Base-by-base conservation (phyloP, 169 alveolate species). In the Cryptosporidium baileyi region DNA sequence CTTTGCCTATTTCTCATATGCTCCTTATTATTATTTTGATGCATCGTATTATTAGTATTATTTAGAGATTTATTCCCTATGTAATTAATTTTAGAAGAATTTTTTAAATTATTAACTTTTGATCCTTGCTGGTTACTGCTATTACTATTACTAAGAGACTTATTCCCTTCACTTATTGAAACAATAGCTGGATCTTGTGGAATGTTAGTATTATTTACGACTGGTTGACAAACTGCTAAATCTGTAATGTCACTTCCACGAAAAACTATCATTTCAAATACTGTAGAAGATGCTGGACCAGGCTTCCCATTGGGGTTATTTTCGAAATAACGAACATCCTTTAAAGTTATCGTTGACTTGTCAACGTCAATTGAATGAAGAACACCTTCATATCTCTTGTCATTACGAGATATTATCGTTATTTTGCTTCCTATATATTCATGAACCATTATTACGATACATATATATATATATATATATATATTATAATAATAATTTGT, bases 201-300 rank as follows among this genome's bases (percentile, higher is more conserved):
- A 22, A 74, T 36, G 15, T 41, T 45, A 11, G 34, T 22, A n/a
- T 74, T 22, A 24, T n/a, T 74, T 7, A 28, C 2, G 8, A 44
- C 49, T 8, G 81, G 81, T 26, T 74, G 85, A 36, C 85, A 74
- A 22, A 74, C 85, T 24, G 85, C 85, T 17, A 74, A 61, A 34
- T 74, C 85, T 7, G 85, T 74, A 17, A 74, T 74, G 41, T 74
- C 85, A 41, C 85, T 74, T n/a, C 85, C 85, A 52, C 85, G 49
- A 40, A 74, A 74, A 11, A 74, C 85, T 19, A 74, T 74, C 85
- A 74, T 74, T 38, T 74, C 85, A 41, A 74, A 74, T 11, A 74
- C 67, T 1, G 67, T 74, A 2, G 82, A 52, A 4, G 85, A 54
- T 36, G 85, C 74, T n/a, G 74, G 85, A 22, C 74, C 67, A 2